Base-by-base conservation (phyloP, 306 rosid genomes). In the Citrullus amarus region DNA sequence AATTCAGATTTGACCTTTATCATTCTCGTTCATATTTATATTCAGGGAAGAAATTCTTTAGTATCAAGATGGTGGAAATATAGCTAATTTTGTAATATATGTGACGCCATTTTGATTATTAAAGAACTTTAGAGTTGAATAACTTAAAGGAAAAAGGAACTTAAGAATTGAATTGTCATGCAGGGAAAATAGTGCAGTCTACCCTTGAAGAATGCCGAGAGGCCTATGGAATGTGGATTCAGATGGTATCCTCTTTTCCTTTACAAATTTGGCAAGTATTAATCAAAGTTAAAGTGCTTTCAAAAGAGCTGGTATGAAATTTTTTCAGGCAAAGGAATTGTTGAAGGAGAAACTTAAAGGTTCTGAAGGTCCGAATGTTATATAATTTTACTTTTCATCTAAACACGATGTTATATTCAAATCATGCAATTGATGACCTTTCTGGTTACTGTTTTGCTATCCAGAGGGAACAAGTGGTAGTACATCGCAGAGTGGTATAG, bases 131-230 rank as follows among this genome's bases (percentile, higher is more conserved):
- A 16, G 70, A 63, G 15, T 63, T 16, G 74, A 18, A 67, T 67
- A 18, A 36, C 44, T 36, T 17, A 3, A 65, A 9, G 53, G 46
- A 38, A 16, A n/a, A 67, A 39, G 15, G 44, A 38, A 41, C 28
- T 20, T 4, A 34, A 39, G 51, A 3, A 41, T 67, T 38, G 30
- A 13, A 76, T 65, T 79, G 79, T 78, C 84, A 59, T 79, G 34
- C 96, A 92, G 98, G 99, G 2, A 96, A 92, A 89, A 96, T 96
- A 78, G 87, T 92, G 81, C 97, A 96, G 76, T 90, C 99, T 80
- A 92, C 99, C 44, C 12, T 91, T 78, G 99, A 96, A 58, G 99
- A 96, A 88, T 92, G 99, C 82, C 88, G 92, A 80, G 99, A 96
- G 50, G 97, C 93, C 67, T 91, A 86, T 81, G 86, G 84, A 34